phyloP scores from a whole-genome alignment of 306 rosid genomes.

The Senna siamea region DNA sequence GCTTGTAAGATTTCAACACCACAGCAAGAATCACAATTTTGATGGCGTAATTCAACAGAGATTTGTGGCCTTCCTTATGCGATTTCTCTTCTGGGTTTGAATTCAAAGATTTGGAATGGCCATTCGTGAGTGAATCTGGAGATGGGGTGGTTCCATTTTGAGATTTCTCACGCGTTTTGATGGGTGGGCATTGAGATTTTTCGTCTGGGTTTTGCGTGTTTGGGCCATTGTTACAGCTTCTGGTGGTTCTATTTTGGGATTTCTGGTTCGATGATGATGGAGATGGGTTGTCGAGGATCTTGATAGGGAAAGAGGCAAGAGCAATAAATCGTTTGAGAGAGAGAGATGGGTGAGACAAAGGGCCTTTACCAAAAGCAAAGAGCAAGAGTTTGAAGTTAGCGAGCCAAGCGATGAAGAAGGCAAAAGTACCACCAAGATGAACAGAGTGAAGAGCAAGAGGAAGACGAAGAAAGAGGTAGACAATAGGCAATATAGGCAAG shows the following conservation, averaged over 20 bases:
- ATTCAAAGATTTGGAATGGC: not conserved
- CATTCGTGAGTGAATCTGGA: not conserved
- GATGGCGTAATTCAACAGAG: slow-evolving; percentile 8
- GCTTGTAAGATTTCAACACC: not conserved
- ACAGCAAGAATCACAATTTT: slow-evolving; percentile 26
- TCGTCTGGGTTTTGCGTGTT: too few species aligned
- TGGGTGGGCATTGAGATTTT: too few species aligned
- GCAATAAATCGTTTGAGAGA: slow-evolving; percentile 51
- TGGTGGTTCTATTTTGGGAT: too few species aligned
- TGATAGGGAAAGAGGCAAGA: slow-evolving; percentile 60
- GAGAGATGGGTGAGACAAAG: slow-evolving; percentile 43
- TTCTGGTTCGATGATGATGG: too few species aligned
- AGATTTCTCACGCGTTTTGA: too few species aligned
- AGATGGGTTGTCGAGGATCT: slow-evolving; percentile 32
- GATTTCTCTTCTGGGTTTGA: too few species aligned
- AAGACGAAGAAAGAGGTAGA: slow-evolving; percentile 34
- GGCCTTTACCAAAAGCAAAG: slow-evolving; percentile 50
- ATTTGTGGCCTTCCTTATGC: not conserved
- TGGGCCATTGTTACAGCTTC: too few species aligned
- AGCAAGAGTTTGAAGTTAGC: slow-evolving; percentile 50
- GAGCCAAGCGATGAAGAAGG: slow-evolving; percentile 54
- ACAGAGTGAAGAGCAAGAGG: slow-evolving; percentile 41
- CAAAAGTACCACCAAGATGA: slow-evolving; percentile 43
- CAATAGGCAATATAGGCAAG: slow-evolving; percentile 31
- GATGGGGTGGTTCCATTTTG: not conserved